phyloP scores from a whole-genome alignment of 208 protist species.

The Crithidia bombi region DNA sequence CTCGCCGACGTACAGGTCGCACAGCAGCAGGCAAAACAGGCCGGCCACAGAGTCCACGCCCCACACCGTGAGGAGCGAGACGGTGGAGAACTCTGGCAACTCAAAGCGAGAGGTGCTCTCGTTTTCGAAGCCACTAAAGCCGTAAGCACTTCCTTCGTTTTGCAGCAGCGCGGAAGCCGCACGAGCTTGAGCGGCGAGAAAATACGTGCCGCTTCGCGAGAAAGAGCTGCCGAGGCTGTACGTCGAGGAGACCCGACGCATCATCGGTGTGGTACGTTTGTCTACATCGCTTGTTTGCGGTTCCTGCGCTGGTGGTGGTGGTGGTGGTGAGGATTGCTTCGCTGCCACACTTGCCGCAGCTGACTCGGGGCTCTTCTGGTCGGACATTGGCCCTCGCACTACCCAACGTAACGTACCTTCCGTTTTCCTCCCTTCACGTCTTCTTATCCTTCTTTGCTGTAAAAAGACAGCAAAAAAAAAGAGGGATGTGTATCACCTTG shows the following conservation, averaged over 20 bases:
- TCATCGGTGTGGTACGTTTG: neutral
- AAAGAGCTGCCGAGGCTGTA: conserved; percentile 10
- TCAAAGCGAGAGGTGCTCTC: conserved; percentile 8
- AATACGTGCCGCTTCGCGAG: neutral
- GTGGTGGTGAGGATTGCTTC: neutral
- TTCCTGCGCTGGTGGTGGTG: neutral
- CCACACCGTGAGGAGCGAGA: conserved; percentile 66
- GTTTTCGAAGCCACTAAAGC: neutral
- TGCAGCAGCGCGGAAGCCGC: neutral
- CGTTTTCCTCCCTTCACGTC: too few relatives aligned
- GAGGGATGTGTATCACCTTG: too few relatives aligned
- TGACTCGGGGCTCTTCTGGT: neutral
- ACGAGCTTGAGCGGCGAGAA: conserved; percentile 15
- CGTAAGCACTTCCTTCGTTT: neutral
- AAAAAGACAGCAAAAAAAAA: too few relatives aligned
- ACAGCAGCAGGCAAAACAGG: conserved; percentile 55
- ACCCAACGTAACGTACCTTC: neutral
- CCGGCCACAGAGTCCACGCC: conserved; percentile 48
- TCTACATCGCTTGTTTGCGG: neutral
- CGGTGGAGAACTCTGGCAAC: conserved; percentile 59
- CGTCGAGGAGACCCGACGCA: neutral
- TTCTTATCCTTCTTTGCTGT: neutral
- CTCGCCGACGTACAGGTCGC: conserved; percentile 63
- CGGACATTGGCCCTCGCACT: conserved; percentile 5
- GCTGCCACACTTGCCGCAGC: neutral